phyloP scores from a whole-genome alignment of 1,284 basidiomycete species.

The Fomitopsis pinicola region DNA sequence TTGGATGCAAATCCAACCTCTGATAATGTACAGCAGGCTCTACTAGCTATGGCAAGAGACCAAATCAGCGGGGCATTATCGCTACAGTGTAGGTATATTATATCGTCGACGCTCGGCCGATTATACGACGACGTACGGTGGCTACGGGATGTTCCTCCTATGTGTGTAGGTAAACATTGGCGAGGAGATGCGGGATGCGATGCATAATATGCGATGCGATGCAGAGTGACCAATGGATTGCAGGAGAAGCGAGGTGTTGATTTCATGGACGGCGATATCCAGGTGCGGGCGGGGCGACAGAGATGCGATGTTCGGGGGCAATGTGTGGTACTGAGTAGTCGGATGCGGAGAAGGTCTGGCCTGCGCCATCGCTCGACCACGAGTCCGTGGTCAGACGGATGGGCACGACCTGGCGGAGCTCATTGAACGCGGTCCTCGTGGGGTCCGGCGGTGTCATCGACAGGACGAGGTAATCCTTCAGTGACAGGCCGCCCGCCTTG shows the following conservation, averaged over 20 bases:
- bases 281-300: neutral
- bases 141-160: neutral
- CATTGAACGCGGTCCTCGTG: constrained; percentile 48
- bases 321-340: constrained; percentile 22
- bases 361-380: constrained; percentile 40
- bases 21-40: neutral
- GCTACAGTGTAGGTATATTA: neutral
- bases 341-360: constrained; percentile 13
- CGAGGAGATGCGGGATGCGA: neutral
- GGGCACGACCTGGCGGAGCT: constrained; percentile 55
- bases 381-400: constrained; percentile 64
- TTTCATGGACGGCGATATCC: neutral
- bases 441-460: constrained; percentile 54
- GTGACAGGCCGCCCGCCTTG: constrained; percentile 58
- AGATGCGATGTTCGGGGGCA: constrained; percentile 10
- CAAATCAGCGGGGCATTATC: neutral
- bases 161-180: neutral
- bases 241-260: neutral
- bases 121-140: neutral
- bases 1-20: neutral
- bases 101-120: neutral
- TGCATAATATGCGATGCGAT: neutral
- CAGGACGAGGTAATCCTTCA: constrained; percentile 65
- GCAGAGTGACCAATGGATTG: neutral
- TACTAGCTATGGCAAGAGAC: neutral